Evolutionary conservation across 176 grass and related monocot species (phyloP).

Genomic region (Pharus latifolius): DNA sequence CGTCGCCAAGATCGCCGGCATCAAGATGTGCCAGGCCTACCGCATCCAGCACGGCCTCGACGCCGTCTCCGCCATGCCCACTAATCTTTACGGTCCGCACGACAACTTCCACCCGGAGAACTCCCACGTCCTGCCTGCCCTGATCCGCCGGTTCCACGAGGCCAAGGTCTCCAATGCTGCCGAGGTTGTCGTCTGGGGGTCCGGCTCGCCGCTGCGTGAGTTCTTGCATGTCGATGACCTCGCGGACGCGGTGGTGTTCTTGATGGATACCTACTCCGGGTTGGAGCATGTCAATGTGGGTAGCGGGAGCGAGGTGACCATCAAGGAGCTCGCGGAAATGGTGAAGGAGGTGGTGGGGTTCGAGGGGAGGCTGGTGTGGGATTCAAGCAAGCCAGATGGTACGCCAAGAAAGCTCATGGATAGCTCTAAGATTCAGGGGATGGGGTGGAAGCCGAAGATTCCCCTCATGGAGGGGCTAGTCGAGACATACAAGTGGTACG

Average conservation of each 20-base stretch:
- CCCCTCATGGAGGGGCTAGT: constrained; percentile 26
- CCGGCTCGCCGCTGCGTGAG: no score
- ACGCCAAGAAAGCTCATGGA: constrained; percentile 51
- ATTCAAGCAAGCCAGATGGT: no score
- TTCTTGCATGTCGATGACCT: no score
- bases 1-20: constrained; percentile 43
- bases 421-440: constrained; percentile 17
- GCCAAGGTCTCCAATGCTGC: no score
- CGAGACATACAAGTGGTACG: constrained; percentile 48
- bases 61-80: constrained; percentile 47
- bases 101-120: constrained; percentile 56
- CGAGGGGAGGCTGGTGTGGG: constrained; percentile 30
- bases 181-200: no score
- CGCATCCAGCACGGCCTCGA: constrained; percentile 41
- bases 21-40: constrained; percentile 51
- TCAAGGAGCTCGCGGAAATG: constrained; percentile 37
- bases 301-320: no score
- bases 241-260: constrained; percentile 5
- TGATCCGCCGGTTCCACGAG: no score
- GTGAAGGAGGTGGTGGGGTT: constrained; percentile 40
- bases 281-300: background rate
- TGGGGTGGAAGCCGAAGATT: constrained; percentile 38
- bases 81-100: constrained; percentile 34
- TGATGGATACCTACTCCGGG: constrained; percentile 14
- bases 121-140: no score